Evolutionary conservation across 164 flowering plant species (phyloP).

Genomic region (Dillenia suffruticosa): DNA sequence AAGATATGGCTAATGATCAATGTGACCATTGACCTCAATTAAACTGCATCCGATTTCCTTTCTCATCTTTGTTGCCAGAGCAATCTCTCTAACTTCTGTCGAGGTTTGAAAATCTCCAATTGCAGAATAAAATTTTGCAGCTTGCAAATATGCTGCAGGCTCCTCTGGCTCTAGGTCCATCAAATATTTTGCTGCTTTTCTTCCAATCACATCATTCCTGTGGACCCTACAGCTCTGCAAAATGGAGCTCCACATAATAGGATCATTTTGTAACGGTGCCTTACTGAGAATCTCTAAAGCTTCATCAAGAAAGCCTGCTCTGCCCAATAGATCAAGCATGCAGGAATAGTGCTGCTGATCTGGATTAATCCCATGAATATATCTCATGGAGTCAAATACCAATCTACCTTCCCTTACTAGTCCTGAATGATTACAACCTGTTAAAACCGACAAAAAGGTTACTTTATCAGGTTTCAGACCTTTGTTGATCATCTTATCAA

Average conservation of each 20-base stretch:
- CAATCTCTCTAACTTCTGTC: constrained; percentile 36
- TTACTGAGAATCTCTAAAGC: constrained; percentile 49
- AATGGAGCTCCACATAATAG: constrained; percentile 65
- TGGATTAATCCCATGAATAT: constrained; percentile 34
- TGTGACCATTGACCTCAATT: constrained; percentile 24
- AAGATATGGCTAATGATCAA: background rate
- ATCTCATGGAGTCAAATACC: constrained; percentile 48
- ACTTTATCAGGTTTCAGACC: constrained; percentile 64
- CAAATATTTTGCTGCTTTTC: constrained; percentile 42
- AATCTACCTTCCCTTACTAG: constrained; percentile 54
- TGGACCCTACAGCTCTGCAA: constrained; percentile 57
- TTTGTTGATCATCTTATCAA: constrained; percentile 33
- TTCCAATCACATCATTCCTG: constrained; percentile 45
- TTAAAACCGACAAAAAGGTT: constrained; percentile 52
- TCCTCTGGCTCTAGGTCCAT: constrained; percentile 48
- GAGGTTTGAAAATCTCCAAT: constrained; percentile 49
- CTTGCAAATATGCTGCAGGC: constrained; percentile 48
- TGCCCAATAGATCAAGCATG: constrained; percentile 71
- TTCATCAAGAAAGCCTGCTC: constrained; percentile 64
- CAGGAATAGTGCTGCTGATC: constrained; percentile 60
- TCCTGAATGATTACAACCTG: constrained; percentile 74
- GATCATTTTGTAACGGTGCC: constrained; percentile 26
- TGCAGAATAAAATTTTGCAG: constrained; percentile 51
- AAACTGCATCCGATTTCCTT: constrained; percentile 55
- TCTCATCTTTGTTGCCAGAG: constrained; percentile 28